Evolutionary conservation across 1,139 yeast genomes (phyloP), one percentile per base, ranked within the genome.

Genomic region (Pichia sp.): DNA sequence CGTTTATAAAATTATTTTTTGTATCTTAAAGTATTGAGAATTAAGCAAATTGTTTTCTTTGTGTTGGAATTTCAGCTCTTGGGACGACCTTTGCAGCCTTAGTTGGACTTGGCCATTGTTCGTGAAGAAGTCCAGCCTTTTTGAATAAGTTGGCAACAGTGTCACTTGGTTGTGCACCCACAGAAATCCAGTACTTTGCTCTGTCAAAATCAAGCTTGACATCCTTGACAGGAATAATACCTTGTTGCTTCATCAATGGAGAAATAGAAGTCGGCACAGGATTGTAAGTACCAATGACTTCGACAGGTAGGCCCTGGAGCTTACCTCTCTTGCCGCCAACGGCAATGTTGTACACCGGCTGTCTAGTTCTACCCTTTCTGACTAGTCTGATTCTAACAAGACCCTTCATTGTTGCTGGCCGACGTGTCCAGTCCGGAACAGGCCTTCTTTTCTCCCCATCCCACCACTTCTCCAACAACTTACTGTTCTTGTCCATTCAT

Each of bases 131-230:
- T 5, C 88, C 87, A 4, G 87, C 87, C 61, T 85, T 86, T 57
- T 80, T 81, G 60, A 91, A 76, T 47, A 91, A 66, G 53, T 78
- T 78, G 5, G 79, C 74, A 11, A 89, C 95, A 5, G 93, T 70
- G 33, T 84, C 89, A 26, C 93, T 80, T 5, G 96, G 95, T 60
- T 85, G 95, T 1, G 97, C 98, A n/a, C 99, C 99, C 14, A 87
- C 95, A 57, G 96, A 96, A 34, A 91, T 68, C 99, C 99, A 91
- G 65, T 91, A 93, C 62, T 87, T 87, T n/a, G 96, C 78, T 52
- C 96, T 77, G 50, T 80, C 79, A 59, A 91, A 87, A 60, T 91
- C 97, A 35, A 91, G 68, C 52, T 78, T 75, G 31, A 91, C 76
- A 53, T 88, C 88, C 60, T 91, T 91, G 41, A 74, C 71, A 19